Evolutionary conservation across 139 green algal genomes (phyloP), one percentile per base, ranked within the genome.

Genomic region (Medakamo hakoo): DNA sequence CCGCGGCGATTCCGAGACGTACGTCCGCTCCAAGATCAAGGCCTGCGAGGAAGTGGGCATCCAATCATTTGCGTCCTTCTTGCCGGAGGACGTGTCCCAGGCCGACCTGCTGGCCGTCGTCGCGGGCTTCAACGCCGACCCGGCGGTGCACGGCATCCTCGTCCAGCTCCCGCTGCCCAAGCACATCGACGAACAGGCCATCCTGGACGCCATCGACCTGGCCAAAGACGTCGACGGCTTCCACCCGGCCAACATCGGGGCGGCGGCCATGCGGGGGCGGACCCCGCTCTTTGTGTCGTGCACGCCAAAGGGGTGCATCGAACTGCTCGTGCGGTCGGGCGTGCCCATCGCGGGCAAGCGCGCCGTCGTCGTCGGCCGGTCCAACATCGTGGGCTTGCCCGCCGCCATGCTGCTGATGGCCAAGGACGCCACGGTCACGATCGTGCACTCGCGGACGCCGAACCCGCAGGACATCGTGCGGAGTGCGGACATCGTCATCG

Each of bases 221-320:
- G 75, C 84, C 5, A 97, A 96, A 73, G 90, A 97, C 63, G 90
- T 96, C 25, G 90, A 97, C 66, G 90, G 60, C 57, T 96, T 97
- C 71, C 89, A 96, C 71, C 87, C 88, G 1, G 31, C 85, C 27
- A 97, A 97, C 74, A 95, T 96, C 72, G 77, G 86, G 31, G 57
- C 55, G 24, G 70, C 92, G n/a, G 86, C 82, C 40, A 94, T 95
- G 85, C 74, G 88, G 19, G 86, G 85, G 5, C 75, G 88, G 1
- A 59, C 79, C 20, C 83, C 87, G 9, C 58, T 75, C 22, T 94
- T 92, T 62, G 79, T 95, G 56, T 76, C 84, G 29, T 96, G 88
- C 77, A 95, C 88, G 2, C 89, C 89, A 23, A 74, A 74, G 55
- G 90, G 89, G 60, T 95, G 86, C 79, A 80, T 97, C 4, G 89